phyloP scores from a whole-genome alignment of 2,329 filamentous ascomycete species.

The Furcasterigmium furcatum region DNA sequence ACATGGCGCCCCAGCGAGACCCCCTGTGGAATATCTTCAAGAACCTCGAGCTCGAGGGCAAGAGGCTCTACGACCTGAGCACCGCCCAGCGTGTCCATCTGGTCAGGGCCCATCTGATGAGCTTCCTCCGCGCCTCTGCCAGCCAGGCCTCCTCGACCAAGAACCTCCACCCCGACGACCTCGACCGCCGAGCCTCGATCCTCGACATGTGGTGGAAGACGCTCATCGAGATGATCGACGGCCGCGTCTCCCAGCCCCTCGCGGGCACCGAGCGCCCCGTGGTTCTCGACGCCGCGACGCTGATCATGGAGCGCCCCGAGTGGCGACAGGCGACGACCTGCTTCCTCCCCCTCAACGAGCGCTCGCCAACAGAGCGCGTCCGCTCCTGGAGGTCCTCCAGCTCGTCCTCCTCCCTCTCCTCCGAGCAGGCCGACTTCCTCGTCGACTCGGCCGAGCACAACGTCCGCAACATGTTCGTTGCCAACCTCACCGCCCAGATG shows the following conservation, averaged over 20 bases:
- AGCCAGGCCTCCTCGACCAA: conserved; percentile 60
- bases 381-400: conserved; percentile 40
- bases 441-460: conserved; percentile 79
- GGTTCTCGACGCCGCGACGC: conserved; percentile 73
- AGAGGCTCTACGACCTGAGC: conserved; percentile 67
- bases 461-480: conserved; percentile 79
- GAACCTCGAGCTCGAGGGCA: conserved; percentile 45
- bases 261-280: conserved; percentile 80
- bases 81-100: conserved; percentile 71
- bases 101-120: conserved; percentile 68
- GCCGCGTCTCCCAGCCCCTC: conserved; percentile 64
- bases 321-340: conserved; percentile 74
- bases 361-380: conserved; percentile 43
- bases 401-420: conserved; percentile 60
- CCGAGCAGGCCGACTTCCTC: conserved; percentile 53
- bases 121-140: conserved; percentile 71
- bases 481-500: conserved; percentile 81
- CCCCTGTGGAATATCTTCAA: conserved; percentile 54
- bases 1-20: conserved; percentile 44
- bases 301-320: conserved; percentile 85
- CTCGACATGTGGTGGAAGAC: conserved; percentile 90
- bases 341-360: conserved; percentile 60
- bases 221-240: conserved; percentile 77
- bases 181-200: conserved; percentile 76
- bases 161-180: conserved; percentile 69